Percentiles rank a stretch among this genome's conserved stretches.
Conservation (phyloP, 768 basidiomycete genomes). For the Lyophyllum atratum region DNA sequence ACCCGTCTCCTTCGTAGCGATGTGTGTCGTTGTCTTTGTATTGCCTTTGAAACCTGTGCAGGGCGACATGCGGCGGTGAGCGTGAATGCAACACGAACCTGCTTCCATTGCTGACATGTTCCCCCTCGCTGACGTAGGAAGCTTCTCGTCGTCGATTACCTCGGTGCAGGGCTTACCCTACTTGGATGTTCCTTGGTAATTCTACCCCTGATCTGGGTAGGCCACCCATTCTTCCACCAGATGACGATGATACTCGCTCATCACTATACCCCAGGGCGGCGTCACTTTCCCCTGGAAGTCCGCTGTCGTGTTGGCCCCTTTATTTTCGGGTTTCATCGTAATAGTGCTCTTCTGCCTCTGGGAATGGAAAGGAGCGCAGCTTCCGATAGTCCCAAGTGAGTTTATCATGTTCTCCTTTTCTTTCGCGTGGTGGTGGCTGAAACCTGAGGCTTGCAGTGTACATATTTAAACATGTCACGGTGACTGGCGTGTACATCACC, state of each 20-base stretch:
- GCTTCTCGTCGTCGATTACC: conserved; percentile 63
- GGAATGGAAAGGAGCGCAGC: conserved; percentile 69
- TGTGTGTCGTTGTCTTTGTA: conserved; percentile 58
- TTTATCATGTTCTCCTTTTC: background rate
- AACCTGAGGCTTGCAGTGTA: conserved; percentile 48
- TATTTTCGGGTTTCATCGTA: conserved; percentile 56
- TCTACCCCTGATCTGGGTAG: conserved; percentile 72
- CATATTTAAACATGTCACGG: conserved; percentile 69
- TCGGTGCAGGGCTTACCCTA: conserved; percentile 60
- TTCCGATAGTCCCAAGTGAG: conserved; percentile 76
- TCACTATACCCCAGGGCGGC: conserved; percentile 50
- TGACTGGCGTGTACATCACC: conserved; percentile 65
- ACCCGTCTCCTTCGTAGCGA: conserved; percentile 55
- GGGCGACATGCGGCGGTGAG: conserved; percentile 55
- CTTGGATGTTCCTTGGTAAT: conserved; percentile 63
- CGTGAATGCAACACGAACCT: no score
- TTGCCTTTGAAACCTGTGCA: conserved; percentile 71
- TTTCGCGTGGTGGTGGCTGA: background rate
- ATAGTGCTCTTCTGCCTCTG: conserved; percentile 63
- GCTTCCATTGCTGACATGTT: no score
- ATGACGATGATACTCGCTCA: background rate
- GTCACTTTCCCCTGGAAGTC: conserved; percentile 74
- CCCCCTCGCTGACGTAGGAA: conserved; percentile 43
- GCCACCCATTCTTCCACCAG: conserved; percentile 14
- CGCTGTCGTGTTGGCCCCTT: conserved; percentile 59